Base-by-base conservation (phyloP, 192 early-diverging fungal genomes). In the Phlyctochytrium bullatum region DNA sequence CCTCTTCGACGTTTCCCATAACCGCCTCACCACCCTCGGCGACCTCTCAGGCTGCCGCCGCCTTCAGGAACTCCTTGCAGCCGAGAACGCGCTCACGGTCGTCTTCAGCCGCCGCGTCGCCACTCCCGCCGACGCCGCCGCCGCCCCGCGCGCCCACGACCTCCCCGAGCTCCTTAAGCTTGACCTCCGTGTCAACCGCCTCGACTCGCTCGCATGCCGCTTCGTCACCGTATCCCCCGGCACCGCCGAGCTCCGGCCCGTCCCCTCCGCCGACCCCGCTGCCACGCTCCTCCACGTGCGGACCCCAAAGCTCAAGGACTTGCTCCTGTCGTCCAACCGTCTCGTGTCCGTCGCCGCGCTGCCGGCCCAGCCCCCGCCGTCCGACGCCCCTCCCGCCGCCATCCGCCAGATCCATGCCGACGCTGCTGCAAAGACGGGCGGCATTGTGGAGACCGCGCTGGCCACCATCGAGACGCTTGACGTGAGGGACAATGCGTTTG, bases 401-500 rank as follows among this genome's bases (percentile, higher is more conserved):
- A 10, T 62, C 52, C n/a, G n/a, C n/a, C 64, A 77, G 73, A 56
- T 27, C 58, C 3, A 63, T 77, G 14, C 30, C 23, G 20, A 25
- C 20, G 10, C 50, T 2, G 24, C 71, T 2, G 27, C 40, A 47
- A 47, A 47, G 40, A 65, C 1, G 25, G 20, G 29, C n/a, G 71
- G 68, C 12, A 25, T 72, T 6, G 34, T 79, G 25, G 61, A 34
- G 36, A 28, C 34, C 32, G 32, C 35, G 2, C 6, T 60, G 32
- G 32, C 25, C 16, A 35, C 35, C 20, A 56, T 83, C 20, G 74
- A 78, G 61, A 78, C 66, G 4, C 56, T 83, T 20, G 81, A 83
- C 58, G 31, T 79, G 29, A 47, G 77, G n/a, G 74, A 79, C 66
- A 83, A 83, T 59, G 65, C 29, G 2, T 40, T 83, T 16, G 66